Conservation (phyloP, 345 rosid species). For the Rubroshorea leprosula region DNA sequence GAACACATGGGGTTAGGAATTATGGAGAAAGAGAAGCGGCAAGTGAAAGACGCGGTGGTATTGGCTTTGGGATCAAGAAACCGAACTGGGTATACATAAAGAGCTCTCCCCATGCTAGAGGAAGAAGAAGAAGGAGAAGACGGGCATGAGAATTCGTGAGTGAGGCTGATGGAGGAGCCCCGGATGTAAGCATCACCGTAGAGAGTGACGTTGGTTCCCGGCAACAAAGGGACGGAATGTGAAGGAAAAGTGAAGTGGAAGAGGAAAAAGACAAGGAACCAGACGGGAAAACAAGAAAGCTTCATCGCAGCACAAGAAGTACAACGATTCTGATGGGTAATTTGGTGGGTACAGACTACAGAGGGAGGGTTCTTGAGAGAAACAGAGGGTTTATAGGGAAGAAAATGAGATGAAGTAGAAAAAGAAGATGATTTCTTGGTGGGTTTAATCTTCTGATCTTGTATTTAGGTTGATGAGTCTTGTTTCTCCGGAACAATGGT, state of each 20-base stretch:
- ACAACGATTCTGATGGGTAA: background rate
- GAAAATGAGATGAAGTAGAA: background rate
- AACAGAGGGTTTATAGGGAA: background rate
- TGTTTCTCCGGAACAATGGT: background rate
- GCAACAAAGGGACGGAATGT: constrained; percentile 26
- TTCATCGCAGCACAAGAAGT: constrained; percentile 6
- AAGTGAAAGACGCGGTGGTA: constrained; percentile 54
- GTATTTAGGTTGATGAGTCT: background rate
- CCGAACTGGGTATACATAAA: constrained; percentile 49
- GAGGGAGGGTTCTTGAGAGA: background rate
- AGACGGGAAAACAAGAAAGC: constrained; percentile 18
- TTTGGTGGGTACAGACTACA: background rate
- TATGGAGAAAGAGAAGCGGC: constrained; percentile 64
- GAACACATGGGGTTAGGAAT: constrained; percentile 47
- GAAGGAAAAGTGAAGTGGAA: constrained; percentile 22
- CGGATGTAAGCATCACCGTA: constrained; percentile 59
- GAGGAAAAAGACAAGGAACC: constrained; percentile 33
- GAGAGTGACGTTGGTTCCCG: constrained; percentile 50
- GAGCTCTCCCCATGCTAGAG: constrained; percentile 49
- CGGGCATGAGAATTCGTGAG: constrained; percentile 44
- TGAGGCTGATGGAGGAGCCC: constrained; percentile 53
- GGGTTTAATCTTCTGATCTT: background rate
- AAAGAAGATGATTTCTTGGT: background rate
- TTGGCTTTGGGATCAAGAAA: constrained; percentile 48
- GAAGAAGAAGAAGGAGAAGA: constrained; percentile 31